Base-by-base conservation (phyloP, 2,329 filamentous ascomycete species). In the Thelonectria rubi region DNA sequence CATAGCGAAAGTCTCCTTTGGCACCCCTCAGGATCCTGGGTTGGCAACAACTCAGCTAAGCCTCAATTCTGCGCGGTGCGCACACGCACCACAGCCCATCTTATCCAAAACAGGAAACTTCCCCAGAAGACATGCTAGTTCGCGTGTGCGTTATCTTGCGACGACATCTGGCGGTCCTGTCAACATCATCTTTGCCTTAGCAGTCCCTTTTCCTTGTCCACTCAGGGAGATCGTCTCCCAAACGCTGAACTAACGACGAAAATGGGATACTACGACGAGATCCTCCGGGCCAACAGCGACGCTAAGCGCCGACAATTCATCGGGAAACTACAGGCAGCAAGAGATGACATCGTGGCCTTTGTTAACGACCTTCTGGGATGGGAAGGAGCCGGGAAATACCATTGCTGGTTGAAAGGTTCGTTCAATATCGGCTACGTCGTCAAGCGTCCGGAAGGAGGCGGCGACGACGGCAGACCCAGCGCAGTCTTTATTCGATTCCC, bases 341-440 rank as follows among this genome's bases (percentile, higher is more conserved):
- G 43, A 39, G 53, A 55, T 14, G 43, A 55, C 12, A 55, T 55
- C 10, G 53, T 55, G 6, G 14, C 53, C 26, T 55, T 55, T 40
- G 53, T 55, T 8, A 55, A 47, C 30, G n/a, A 40, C 30, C 10
- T 30, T 48, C n/a, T 55, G 21, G 42, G 52, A 40, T 55, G 53
- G 43, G 26, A 45, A 7, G 32, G 30, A 26, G 42, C 42, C 11
- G 43, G 53, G 12, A 11, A 21, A 48, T 55, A 55, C 43, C 42
- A 47, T 18, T 10, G 30, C 20, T 55, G 53, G 53, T 20, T 55
- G 53, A 71, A 71, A 45, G 70, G 70, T 1, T 73, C 73, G 11
- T 74, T 72, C 65, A 75, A 74, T 63, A 58, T 73, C 17, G 65
- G 66, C 63, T 67, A 72, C 42, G 62, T 63, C 18, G 64, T 69